Conservation (phyloP, 2,329 filamentous ascomycete species). For the Furcasterigmium furcatum region DNA sequence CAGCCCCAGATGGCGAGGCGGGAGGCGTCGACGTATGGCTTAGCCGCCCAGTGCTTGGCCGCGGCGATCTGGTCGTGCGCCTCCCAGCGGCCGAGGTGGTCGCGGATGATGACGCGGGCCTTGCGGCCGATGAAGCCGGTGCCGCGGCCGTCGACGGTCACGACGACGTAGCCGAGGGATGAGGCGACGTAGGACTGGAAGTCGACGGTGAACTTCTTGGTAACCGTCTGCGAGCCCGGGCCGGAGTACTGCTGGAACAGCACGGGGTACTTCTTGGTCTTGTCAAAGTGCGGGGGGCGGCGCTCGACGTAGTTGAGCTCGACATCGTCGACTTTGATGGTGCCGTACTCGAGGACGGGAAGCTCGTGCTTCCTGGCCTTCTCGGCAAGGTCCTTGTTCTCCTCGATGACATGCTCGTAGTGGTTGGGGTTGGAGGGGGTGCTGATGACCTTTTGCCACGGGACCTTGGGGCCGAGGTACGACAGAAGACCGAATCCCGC, state of each 20-base stretch:
- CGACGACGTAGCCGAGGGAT: conserved; percentile 83
- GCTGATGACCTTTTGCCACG: conserved; percentile 86
- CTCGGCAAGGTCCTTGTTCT: conserved; percentile 68
- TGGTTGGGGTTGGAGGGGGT: conserved; percentile 66
- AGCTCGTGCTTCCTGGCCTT: conserved; percentile 75
- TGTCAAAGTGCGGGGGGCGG: conserved; percentile 83
- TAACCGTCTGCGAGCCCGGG: conserved; percentile 86
- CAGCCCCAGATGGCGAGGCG: conserved; percentile 96
- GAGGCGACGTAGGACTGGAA: conserved; percentile 90
- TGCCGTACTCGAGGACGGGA: conserved; percentile 78
- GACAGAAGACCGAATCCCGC: conserved; percentile 81
- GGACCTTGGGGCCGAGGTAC: conserved; percentile 80
- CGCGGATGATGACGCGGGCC: conserved; percentile 77
- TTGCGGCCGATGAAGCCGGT: conserved; percentile 88
- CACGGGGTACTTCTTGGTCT: conserved; percentile 83
- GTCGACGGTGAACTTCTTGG: conserved; percentile 76
- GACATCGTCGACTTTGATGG: conserved; percentile 78
- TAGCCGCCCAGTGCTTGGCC: conserved; percentile 77
- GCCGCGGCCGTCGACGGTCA: conserved; percentile 90
- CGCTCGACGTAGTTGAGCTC: conserved; percentile 74
- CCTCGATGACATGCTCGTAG: conserved; percentile 72
- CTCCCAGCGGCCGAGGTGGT: conserved; percentile 81
- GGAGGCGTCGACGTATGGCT: conserved; percentile 76
- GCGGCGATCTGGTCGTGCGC: conserved; percentile 88
- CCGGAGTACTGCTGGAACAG: conserved; percentile 95